Percentiles rank a stretch among this genome's conserved stretches.
These are phyloP conservation scores for Aureobasidium sp. DNA, from an alignment of 2,329 filamentous ascomycete species.

Conservation along the genomic window DNA sequence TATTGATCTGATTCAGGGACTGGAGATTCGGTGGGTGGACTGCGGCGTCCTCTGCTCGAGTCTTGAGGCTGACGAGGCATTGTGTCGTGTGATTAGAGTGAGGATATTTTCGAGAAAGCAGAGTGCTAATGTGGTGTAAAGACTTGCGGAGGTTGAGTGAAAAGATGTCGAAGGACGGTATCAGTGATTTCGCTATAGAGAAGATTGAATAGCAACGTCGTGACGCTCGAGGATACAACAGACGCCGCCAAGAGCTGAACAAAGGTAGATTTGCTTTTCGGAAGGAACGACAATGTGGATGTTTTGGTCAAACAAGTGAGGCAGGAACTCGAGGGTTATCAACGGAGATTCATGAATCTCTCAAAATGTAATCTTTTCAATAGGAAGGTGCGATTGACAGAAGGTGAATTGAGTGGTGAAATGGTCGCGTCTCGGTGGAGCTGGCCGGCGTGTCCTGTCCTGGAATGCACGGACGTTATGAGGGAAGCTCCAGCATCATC, in stretches of 20 bases:
- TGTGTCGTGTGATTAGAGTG: neutral
- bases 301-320: too few relatives aligned
- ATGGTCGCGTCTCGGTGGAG: neutral
- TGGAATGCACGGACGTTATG: neutral
- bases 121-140: neutral
- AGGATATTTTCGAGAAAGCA: too few relatives aligned
- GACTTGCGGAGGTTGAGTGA: neutral
- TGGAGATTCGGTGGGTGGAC: slow-evolving; percentile 17
- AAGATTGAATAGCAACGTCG: neutral
- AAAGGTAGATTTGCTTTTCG: neutral
- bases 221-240: slow-evolving; percentile 7
- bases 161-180: neutral
- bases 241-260: slow-evolving; percentile 7
- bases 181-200: neutral
- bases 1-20: slow-evolving; percentile 2
- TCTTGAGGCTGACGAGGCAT: slow-evolving; percentile 24
- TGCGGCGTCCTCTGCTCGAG: slow-evolving; percentile 21
- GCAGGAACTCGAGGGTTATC: neutral
- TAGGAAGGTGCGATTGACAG: neutral
- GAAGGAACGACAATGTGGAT: neutral
- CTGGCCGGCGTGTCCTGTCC: neutral
- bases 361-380: neutral
- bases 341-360: neutral
- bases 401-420: neutral
- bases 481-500: slow-evolving; percentile 16